phyloP scores from a whole-genome alignment of 164 flowering plant genomes.

The Houttuynia cordata region DNA sequence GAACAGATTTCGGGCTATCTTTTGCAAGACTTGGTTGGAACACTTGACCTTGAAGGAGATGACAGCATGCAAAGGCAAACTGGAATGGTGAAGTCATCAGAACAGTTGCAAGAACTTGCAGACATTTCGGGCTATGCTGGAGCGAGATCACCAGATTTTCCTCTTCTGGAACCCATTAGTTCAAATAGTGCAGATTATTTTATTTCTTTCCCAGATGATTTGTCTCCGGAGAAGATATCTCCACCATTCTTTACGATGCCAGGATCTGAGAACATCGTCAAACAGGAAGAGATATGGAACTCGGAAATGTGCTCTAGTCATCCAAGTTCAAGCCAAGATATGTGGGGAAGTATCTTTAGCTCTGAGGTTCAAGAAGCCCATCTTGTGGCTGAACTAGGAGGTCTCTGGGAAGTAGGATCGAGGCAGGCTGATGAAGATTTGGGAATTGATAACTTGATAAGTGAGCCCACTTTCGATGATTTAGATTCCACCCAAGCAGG shows the following conservation, averaged over 20 bases:
- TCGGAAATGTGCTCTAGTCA: constrained; percentile 24
- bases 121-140: constrained; percentile 11
- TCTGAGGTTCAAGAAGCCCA: constrained; percentile 34
- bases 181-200: constrained; percentile 14
- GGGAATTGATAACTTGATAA: constrained; percentile 30
- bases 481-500: constrained; percentile 16
- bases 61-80: constrained; percentile 15
- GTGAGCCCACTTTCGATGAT: constrained; percentile 23
- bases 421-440: constrained; percentile 28
- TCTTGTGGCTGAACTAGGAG: constrained; percentile 23
- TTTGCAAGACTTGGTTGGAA: constrained; percentile 21
- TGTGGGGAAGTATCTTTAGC: constrained; percentile 32
- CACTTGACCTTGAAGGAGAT: constrained; percentile 13
- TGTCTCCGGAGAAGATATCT: constrained; percentile 17
- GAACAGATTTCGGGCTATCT: constrained; percentile 16
- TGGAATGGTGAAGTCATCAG: constrained; percentile 11
- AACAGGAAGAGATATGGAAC: constrained; percentile 48
- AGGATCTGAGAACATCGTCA: constrained; percentile 20
- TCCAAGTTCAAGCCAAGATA: constrained; percentile 31
- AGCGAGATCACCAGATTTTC: constrained; percentile 12
- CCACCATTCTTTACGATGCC: constrained; percentile 21
- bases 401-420: constrained; percentile 46
- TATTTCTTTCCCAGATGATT: constrained; percentile 41
- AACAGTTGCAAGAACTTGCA: constrained; percentile 16
- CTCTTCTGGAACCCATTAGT: constrained; percentile 2